Conservation (phyloP, 805 yeast genomes). For the Kodamaea kaohsiungensis region DNA sequence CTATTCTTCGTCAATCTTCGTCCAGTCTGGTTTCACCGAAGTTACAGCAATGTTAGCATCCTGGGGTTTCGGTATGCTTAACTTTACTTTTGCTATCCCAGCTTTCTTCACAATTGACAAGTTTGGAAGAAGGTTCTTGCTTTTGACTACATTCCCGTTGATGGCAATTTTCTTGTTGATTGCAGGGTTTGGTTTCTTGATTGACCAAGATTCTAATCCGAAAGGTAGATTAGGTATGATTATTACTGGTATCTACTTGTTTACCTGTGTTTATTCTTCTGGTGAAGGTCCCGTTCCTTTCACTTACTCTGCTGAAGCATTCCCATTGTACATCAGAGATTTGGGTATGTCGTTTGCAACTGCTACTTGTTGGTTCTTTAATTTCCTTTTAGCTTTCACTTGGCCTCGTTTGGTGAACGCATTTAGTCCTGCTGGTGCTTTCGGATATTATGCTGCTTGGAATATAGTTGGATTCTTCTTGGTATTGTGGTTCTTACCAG, state of each 20-base stretch:
- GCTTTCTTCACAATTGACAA: constrained; percentile 79
- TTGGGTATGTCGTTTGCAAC: constrained; percentile 80
- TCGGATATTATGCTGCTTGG: constrained; percentile 89
- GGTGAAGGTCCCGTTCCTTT: constrained; percentile 92
- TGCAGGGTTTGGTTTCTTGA: constrained; percentile 74
- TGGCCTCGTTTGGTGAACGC: constrained; percentile 74
- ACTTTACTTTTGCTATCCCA: constrained; percentile 79
- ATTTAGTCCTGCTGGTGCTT: constrained; percentile 81
- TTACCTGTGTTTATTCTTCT: constrained; percentile 71
- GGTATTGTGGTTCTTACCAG: constrained; percentile 71
- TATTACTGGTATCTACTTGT: constrained; percentile 72
- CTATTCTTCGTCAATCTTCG: constrained; percentile 76
- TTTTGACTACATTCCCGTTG: constrained; percentile 61
- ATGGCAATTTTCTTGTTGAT: constrained; percentile 61
- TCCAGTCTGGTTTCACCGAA: constrained; percentile 62
- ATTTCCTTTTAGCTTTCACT: constrained; percentile 67
- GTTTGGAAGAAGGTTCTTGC: constrained; percentile 67
- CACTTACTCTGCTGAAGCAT: constrained; percentile 83
- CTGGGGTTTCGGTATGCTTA: constrained; percentile 83
- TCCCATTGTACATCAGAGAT: constrained; percentile 77
- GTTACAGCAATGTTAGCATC: constrained; percentile 72
- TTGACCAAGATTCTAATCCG: constrained; percentile 42
- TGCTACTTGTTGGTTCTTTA: constrained; percentile 74
- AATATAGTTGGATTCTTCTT: constrained; percentile 68
- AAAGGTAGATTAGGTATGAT: constrained; percentile 67